Evolutionary conservation across 2,329 filamentous ascomycete species (phyloP).

Genomic region (Paraphaeosphaeria sporulosa): DNA sequence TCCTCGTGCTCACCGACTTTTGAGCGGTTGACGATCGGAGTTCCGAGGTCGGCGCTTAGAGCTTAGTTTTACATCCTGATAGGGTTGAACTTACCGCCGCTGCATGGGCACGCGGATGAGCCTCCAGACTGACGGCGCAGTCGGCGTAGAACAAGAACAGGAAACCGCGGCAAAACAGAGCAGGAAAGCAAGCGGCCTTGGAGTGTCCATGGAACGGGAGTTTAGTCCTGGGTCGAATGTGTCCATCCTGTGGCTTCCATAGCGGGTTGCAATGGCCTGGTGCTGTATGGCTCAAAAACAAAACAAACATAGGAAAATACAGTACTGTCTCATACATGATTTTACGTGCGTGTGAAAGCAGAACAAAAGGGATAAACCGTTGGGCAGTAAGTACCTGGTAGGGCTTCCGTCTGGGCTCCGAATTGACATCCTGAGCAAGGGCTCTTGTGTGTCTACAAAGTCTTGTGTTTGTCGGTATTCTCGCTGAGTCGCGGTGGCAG

Average conservation of each 20-base stretch:
- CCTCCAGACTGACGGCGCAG: constrained; percentile 18
- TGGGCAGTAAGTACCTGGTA: constrained; percentile 54
- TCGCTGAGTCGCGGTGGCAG: constrained; percentile 26
- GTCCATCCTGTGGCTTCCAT: constrained; percentile 32
- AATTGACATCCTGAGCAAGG: constrained; percentile 54
- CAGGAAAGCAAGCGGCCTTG: constrained; percentile 34
- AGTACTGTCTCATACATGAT: constrained; percentile 36
- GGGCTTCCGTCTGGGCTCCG: constrained; percentile 52
- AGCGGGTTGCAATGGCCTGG: constrained; percentile 19
- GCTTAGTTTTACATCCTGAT: constrained; percentile 26
- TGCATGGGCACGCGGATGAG: constrained; percentile 30
- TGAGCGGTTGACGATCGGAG: constrained; percentile 37
- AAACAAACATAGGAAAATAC: constrained; percentile 32
- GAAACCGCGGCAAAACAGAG: constrained; percentile 20
- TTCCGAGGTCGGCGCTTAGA: constrained; percentile 32
- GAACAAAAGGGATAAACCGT: constrained; percentile 42
- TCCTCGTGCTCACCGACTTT: constrained; percentile 33
- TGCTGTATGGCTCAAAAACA: constrained; percentile 44
- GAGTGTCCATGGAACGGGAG: constrained; percentile 24
- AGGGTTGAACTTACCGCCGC: constrained; percentile 40
- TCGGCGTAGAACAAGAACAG: constrained; percentile 13
- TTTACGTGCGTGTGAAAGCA: constrained; percentile 27
- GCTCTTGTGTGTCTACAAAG: constrained; percentile 40
- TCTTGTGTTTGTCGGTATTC: constrained; percentile 23
- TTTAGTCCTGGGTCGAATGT: constrained; percentile 21